Conservation (phyloP, 495 filamentous ascomycete species). For the Penicillium crystallinum region DNA sequence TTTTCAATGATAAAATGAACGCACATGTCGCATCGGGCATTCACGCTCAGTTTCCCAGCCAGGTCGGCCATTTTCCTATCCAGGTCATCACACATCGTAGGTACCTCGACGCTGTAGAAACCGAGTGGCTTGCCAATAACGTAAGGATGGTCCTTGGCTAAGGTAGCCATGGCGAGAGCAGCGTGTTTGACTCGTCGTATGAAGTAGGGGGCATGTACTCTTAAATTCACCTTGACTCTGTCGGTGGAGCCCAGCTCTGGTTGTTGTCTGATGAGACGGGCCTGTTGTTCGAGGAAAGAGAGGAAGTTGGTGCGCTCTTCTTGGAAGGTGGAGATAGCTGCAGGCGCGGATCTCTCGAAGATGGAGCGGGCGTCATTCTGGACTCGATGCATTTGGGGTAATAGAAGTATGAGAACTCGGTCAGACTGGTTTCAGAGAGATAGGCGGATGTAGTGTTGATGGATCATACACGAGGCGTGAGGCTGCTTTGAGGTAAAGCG, state of each 20-base stretch:
- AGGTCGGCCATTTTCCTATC: neutral
- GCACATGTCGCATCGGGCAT: neutral
- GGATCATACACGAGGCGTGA: neutral
- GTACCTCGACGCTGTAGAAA: neutral
- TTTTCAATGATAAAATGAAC: neutral
- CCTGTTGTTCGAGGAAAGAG: neutral
- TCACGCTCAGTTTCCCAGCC: neutral
- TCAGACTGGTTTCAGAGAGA: neutral
- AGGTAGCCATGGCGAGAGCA: neutral
- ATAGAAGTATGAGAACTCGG: neutral
- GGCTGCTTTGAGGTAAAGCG: neutral
- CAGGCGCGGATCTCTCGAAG: neutral
- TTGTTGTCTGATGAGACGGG: neutral
- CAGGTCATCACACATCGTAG: neutral
- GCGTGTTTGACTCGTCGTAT: neutral
- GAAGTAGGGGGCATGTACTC: neutral
- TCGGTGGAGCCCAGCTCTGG: neutral
- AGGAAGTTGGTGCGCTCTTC: neutral
- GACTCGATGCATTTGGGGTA: neutral
- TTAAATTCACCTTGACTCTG: neutral
- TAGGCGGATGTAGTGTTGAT: neutral
- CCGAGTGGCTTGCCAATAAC: neutral
- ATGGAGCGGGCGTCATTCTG: too few relatives aligned
- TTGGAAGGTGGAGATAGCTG: neutral
- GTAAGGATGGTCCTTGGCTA: neutral